phyloP scores from a whole-genome alignment of 345 rosid genomes.

The Brassica carinata region DNA sequence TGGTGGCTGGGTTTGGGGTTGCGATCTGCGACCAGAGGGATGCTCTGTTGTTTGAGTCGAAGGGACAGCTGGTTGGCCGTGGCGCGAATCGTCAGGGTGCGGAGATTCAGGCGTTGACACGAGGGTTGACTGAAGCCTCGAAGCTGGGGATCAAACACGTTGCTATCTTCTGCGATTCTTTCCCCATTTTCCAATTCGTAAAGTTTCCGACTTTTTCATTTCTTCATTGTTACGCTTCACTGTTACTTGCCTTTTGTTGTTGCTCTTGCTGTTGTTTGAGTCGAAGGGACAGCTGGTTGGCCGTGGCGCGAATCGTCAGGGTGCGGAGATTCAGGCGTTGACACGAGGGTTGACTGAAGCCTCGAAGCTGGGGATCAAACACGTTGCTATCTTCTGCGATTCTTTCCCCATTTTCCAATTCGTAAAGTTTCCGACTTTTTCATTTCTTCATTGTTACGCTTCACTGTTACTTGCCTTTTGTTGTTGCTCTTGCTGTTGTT shows the following conservation, averaged over 20 bases:
- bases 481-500: not conserved
- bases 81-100: constrained; percentile 29
- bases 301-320: constrained; percentile 25
- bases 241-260: not conserved
- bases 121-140: constrained; percentile 18
- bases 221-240: not conserved
- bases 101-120: constrained; percentile 36
- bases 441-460: not conserved
- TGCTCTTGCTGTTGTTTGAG: constrained; percentile 43
- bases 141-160: constrained; percentile 31
- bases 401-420: constrained; percentile 26
- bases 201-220: constrained; percentile 2
- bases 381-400: constrained; percentile 20
- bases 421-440: constrained; percentile 19
- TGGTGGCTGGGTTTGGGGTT: constrained; percentile 52
- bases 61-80: constrained; percentile 36
- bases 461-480: constrained; percentile 4
- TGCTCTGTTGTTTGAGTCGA: constrained; percentile 47
- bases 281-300: constrained; percentile 38
- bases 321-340: constrained; percentile 39
- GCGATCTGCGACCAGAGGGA: constrained; percentile 52
- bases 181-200: constrained; percentile 31
- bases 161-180: constrained; percentile 23
- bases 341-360: constrained; percentile 19
- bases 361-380: constrained; percentile 28